Percentiles rank a stretch among this genome's conserved stretches.
Conservation (phyloP, 208 protist genomes). For the Trichomonas gallinae region DNA sequence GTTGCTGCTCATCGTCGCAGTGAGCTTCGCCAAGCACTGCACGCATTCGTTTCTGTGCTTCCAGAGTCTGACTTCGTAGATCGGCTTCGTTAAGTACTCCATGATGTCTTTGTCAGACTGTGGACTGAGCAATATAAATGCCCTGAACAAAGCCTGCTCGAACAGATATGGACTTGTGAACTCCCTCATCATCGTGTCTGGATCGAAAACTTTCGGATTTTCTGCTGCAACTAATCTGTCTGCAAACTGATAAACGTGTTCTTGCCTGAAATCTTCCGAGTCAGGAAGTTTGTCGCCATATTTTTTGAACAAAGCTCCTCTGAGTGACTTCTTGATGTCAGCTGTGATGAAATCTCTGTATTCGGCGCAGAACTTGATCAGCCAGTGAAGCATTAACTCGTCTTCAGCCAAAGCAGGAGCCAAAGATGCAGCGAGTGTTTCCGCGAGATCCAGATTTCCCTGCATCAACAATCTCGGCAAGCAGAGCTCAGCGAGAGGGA, state of each 20-base stretch:
- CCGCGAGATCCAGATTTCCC: neutral
- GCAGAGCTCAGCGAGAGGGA: neutral
- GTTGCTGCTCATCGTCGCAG: neutral
- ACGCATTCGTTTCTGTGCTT: neutral
- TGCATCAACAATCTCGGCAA: neutral
- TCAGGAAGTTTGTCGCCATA: neutral
- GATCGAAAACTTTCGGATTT: neutral
- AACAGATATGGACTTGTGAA: neutral
- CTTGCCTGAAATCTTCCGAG: neutral
- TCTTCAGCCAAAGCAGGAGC: neutral
- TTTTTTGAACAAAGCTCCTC: neutral
- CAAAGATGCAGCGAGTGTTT: neutral
- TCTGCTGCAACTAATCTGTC: neutral
- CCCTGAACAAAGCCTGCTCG: neutral
- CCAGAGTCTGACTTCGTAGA: neutral
- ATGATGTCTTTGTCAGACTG: neutral
- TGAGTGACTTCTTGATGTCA: neutral
- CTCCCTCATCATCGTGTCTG: neutral
- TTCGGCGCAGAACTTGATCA: neutral
- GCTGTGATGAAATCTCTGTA: neutral
- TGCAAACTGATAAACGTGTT: neutral
- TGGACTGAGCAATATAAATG: neutral
- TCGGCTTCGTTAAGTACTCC: neutral
- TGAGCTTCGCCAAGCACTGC: neutral
- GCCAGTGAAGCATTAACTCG: neutral